phyloP scores from a whole-genome alignment of 2,329 filamentous ascomycete species.

The Simplicillium aogashimaense region DNA sequence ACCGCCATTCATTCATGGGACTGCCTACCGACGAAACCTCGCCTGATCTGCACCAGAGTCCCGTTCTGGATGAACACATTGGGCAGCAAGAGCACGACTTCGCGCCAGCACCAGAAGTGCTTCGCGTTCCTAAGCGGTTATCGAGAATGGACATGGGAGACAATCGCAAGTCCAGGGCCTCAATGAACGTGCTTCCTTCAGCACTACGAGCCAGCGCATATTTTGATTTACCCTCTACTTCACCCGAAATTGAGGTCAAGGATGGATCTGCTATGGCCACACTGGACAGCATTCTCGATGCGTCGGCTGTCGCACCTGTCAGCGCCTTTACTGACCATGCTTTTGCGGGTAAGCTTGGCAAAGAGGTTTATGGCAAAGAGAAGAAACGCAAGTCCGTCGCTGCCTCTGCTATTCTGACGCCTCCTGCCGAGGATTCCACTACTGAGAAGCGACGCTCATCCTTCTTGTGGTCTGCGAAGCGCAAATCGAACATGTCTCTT shows the following conservation, averaged over 20 bases:
- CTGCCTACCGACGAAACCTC: slow-evolving; percentile 4
- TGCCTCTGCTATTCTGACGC: slow-evolving; percentile 15
- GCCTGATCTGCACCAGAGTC: slow-evolving; percentile 1
- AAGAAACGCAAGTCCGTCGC: slow-evolving; percentile 36
- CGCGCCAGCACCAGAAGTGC: slow-evolving; percentile 5
- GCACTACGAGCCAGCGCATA: slow-evolving; percentile 86
- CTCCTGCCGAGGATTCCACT: slow-evolving; percentile 12
- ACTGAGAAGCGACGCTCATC: slow-evolving; percentile 35
- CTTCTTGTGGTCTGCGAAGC: slow-evolving; percentile 36
- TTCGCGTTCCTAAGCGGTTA: slow-evolving; percentile 23
- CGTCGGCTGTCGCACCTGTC: slow-evolving; percentile 78
- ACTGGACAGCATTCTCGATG: slow-evolving; percentile 84
- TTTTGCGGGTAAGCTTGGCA: slow-evolving; percentile 65
- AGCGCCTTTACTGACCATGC: slow-evolving; percentile 86
- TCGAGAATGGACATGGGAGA: slow-evolving; percentile 18
- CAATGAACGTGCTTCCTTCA: slow-evolving; percentile 49
- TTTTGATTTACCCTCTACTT: slow-evolving; percentile 61
- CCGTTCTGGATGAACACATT: neutral
- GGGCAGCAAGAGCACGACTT: neutral
- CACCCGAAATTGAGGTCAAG: slow-evolving; percentile 46
- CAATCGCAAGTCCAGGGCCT: slow-evolving; percentile 22
- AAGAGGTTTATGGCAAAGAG: slow-evolving; percentile 61
- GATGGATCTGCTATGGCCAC: slow-evolving; percentile 81
- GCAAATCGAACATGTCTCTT: slow-evolving; percentile 16
- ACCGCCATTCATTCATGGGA: slow-evolving; percentile 5